Base-by-base conservation (phyloP, 768 basidiomycete species). In the Kwoniella sp. region DNA sequence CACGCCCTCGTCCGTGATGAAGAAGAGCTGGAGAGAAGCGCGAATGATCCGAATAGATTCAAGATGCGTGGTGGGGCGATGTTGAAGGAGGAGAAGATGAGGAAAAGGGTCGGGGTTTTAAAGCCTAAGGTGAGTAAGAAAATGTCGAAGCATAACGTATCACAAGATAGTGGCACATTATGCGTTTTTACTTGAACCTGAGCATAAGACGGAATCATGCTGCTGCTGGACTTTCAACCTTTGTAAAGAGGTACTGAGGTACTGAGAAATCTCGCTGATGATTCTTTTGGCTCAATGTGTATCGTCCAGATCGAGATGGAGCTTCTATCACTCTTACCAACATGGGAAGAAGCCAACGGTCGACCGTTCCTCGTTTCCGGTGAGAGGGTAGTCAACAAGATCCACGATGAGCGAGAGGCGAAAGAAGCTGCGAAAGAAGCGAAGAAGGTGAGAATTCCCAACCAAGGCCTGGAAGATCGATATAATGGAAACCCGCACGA, bases 221-320 rank as follows among this genome's bases (percentile, higher is more conserved):
- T n/a, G n/a, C n/a, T n/a, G n/a, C n/a, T n/a, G n/a, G n/a, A n/a
- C n/a, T n/a, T n/a, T n/a, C n/a, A n/a, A n/a, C n/a, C n/a, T n/a
- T n/a, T n/a, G n/a, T n/a, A n/a, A n/a, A n/a, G n/a, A n/a, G n/a
- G n/a, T n/a, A n/a, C n/a, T n/a, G n/a, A n/a, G n/a, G n/a, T n/a
- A n/a, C n/a, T n/a, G n/a, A n/a, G n/a, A n/a, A n/a, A n/a, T n/a
- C n/a, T n/a, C n/a, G n/a, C n/a, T n/a, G n/a, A n/a, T n/a, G n/a
- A n/a, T n/a, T n/a, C n/a, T n/a, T n/a, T n/a, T n/a, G n/a, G n/a
- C n/a, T n/a, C n/a, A n/a, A n/a, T n/a, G n/a, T n/a, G n/a, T n/a
- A n/a, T n/a, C n/a, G n/a, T n/a, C n/a, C 68, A 97, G 94, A 85
- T 97, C 63, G 93, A 97, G 81, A 87, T 88, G 76, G 92, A 97